These are phyloP conservation scores for Colletotrichum cordylinicola DNA, from an alignment of 2,329 filamentous ascomycete genomes.

Conservation along the genomic window DNA sequence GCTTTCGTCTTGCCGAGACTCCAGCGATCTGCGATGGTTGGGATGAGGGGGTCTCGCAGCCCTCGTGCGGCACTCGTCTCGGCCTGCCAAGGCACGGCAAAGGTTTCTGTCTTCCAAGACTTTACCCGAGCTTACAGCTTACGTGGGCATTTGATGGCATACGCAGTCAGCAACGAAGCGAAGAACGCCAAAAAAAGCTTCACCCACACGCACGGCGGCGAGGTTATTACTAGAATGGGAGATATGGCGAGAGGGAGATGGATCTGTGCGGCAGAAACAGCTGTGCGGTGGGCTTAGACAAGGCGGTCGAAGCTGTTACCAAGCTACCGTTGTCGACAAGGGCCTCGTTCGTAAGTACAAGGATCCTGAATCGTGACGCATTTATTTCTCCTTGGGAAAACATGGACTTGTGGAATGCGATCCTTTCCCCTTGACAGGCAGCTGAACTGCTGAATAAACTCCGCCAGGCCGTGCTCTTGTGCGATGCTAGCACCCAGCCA, in stretches of 20 bases:
- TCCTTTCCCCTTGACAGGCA: neutral
- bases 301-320: neutral
- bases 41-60: neutral
- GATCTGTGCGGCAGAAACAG: neutral
- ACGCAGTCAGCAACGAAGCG: neutral
- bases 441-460: neutral
- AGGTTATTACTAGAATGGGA: neutral
- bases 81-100: neutral
- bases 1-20: neutral
- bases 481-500: neutral
- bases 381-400: neutral
- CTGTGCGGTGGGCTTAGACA: neutral
- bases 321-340: neutral
- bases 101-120: neutral
- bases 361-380: neutral
- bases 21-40: neutral
- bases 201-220: neutral
- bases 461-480: neutral
- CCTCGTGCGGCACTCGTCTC: conserved; percentile 1
- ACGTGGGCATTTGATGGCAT: neutral
- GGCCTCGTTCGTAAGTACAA: neutral
- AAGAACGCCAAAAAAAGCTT: neutral
- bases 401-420: neutral
- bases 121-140: conserved; percentile 11
- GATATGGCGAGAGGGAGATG: neutral